These are phyloP conservation scores for Eutypella sp. DNA, from an alignment of 2,329 filamentous ascomycete genomes.

Conservation along the genomic window DNA sequence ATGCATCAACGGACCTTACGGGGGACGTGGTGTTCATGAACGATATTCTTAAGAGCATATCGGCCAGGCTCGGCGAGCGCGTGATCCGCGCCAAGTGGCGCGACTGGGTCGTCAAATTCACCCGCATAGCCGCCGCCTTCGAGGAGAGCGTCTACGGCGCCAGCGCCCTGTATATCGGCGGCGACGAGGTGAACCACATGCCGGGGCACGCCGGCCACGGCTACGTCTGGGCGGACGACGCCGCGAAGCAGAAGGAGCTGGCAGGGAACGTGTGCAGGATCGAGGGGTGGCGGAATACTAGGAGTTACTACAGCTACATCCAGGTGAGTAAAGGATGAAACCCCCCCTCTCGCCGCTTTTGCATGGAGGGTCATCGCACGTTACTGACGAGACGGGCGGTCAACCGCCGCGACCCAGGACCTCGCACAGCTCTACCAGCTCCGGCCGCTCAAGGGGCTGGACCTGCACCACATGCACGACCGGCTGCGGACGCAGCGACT, in stretches of 20 bases:
- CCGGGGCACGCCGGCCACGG: slow-evolving; percentile 65
- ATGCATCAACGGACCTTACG: slow-evolving; percentile 57
- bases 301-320: slow-evolving; percentile 93
- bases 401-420: slow-evolving; percentile 44
- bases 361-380: too few relatives aligned
- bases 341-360: not conserved
- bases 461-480: slow-evolving; percentile 89
- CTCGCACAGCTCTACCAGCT: slow-evolving; percentile 59
- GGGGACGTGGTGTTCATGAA: slow-evolving; percentile 88
- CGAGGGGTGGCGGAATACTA: slow-evolving; percentile 93
- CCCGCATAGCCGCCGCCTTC: slow-evolving; percentile 85
- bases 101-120: slow-evolving; percentile 91
- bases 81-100: slow-evolving; percentile 90
- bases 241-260: slow-evolving; percentile 75
- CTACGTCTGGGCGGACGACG: slow-evolving; percentile 89
- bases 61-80: slow-evolving; percentile 80
- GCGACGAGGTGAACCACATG: slow-evolving; percentile 61
- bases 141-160: slow-evolving; percentile 95
- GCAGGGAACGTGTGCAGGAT: slow-evolving; percentile 89
- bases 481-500: slow-evolving; percentile 79
- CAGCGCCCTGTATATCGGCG: slow-evolving; percentile 79
- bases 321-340: slow-evolving; percentile 51
- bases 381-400: slow-evolving; percentile 23
- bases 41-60: slow-evolving; percentile 77
- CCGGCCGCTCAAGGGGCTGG: slow-evolving; percentile 70